Evolutionary conservation across 805 yeast species (phyloP), one percentile per base, ranked within the genome.

Genomic region (Metschnikowia lochheadii): DNA sequence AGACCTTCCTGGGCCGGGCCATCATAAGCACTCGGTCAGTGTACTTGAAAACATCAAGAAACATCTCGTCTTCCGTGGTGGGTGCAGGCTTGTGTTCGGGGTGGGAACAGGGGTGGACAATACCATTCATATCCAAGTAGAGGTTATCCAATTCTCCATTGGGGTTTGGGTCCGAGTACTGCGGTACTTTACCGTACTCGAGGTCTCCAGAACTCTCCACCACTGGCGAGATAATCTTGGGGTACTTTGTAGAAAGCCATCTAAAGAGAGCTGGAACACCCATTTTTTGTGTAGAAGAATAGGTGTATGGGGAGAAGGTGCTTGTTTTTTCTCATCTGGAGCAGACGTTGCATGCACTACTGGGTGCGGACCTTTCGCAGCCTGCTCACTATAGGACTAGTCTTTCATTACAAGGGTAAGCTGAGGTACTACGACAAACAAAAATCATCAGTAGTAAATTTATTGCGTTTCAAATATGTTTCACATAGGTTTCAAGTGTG

Each of bases 241-340:
- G 98, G 62, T 90, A 94, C 66, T 91, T 89, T 55, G 82, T 71
- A 1, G 98, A 89, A 44, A 94, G 76, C 98, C 99, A 94, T 73
- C 99, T 80, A 71, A 90, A 94, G 62, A 94, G 84, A 20, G 99
- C 97, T 56, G 99, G 99, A 57, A 94, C 99, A 76, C 99, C 96
- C 94, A 87, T 87, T 18, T 18, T 39, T 23, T 23, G 31, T 37
- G 26, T 39, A 23, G 29, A 23, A 21, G 49, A 32, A 21, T 42
- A 21, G 38, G 26, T n/a, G 40, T 43, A 15, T 33, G 23, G n/a
- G 32, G 21, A 17, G 14, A 1, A 11, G 21, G 21, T 15, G 32
- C 17, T 23, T 35, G 40, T 20, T 33, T 42, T 42, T 42, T 42
- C 45, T 33, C 45, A 40, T 40, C 34, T 40, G 43, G 34, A 40